Percentiles rank a stretch among this genome's conserved stretches.
Conservation (phyloP, 306 rosid genomes). For the Vachellia collinsii region DNA sequence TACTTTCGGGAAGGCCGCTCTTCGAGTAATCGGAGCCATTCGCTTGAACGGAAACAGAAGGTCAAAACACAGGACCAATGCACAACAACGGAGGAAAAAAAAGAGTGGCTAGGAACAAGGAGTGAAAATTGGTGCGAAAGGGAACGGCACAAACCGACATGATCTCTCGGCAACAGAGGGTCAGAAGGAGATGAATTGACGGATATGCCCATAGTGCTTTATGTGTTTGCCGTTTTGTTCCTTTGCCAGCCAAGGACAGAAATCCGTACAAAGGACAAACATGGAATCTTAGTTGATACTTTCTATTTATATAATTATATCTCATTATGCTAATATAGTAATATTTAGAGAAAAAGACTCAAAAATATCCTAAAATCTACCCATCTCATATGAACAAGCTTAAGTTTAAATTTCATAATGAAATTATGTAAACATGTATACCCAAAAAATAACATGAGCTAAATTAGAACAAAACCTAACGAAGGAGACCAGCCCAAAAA, state of each 20-base stretch:
- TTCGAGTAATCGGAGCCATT: constrained; percentile 75
- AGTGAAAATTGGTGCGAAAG: not conserved
- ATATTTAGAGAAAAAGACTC: too few species aligned
- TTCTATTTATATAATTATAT: too few species aligned
- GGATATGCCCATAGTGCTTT: not conserved
- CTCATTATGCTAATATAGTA: too few species aligned
- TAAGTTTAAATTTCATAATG: too few species aligned
- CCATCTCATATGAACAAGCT: too few species aligned
- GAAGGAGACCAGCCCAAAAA: too few species aligned
- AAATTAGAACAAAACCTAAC: too few species aligned
- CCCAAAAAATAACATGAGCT: too few species aligned
- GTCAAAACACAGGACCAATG: not conserved
- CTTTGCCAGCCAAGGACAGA: not conserved
- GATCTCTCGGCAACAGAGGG: not conserved
- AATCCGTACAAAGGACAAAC: not conserved
- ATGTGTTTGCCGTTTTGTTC: not conserved
- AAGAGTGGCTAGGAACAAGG: not conserved
- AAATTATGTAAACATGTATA: too few species aligned
- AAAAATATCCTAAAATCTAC: too few species aligned
- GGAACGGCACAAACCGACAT: constrained; percentile 7
- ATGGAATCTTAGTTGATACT: not conserved
- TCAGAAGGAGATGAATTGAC: not conserved
- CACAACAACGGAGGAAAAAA: not conserved
- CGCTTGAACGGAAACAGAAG: constrained; percentile 34
- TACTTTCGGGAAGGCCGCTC: constrained; percentile 66